These are phyloP conservation scores for Penicillium sp. DNA, from an alignment of 2,329 filamentous ascomycete species.

Conservation along the genomic window DNA sequence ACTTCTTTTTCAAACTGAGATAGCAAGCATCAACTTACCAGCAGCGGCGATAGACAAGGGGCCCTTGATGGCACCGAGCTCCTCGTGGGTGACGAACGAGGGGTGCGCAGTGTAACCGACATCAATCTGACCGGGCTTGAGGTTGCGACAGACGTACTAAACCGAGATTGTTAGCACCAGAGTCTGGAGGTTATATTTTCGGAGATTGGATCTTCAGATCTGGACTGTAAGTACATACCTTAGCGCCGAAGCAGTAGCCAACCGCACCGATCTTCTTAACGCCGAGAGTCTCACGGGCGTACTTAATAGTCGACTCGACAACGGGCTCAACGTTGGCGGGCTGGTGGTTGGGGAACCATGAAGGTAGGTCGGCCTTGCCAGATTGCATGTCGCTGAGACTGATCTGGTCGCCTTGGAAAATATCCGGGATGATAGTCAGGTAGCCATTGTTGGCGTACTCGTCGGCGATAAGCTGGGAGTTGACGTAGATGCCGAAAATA, in stretches of 20 bases:
- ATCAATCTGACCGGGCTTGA: slow-evolving; percentile 61
- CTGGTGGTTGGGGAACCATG: slow-evolving; percentile 55
- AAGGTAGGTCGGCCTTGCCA: slow-evolving; percentile 50
- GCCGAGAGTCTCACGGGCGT: slow-evolving; percentile 57
- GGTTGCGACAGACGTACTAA: slow-evolving; percentile 69
- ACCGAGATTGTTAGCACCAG: not conserved
- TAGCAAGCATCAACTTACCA: slow-evolving; percentile 33
- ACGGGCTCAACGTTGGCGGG: slow-evolving; percentile 54
- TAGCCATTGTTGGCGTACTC: slow-evolving; percentile 73
- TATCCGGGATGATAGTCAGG: slow-evolving; percentile 66
- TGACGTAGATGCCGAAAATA: slow-evolving; percentile 59
- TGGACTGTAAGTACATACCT: slow-evolving; percentile 48
- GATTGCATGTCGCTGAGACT: slow-evolving; percentile 51
- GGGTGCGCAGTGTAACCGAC: slow-evolving; percentile 76
- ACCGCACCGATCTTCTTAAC: slow-evolving; percentile 62
- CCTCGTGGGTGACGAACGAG: slow-evolving; percentile 67
- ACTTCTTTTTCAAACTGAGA: not conserved
- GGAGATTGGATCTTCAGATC: not conserved
- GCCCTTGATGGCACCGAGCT: slow-evolving; percentile 64
- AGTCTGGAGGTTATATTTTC: not conserved
- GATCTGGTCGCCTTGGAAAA: slow-evolving; percentile 67
- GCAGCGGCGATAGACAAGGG: slow-evolving; percentile 66
- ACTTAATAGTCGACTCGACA: slow-evolving; percentile 52
- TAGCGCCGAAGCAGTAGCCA: slow-evolving; percentile 76
- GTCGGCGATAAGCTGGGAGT: slow-evolving; percentile 68